Evolutionary conservation across 2,329 filamentous ascomycete genomes (phyloP).

Genomic region (Corynespora cassiicola): DNA sequence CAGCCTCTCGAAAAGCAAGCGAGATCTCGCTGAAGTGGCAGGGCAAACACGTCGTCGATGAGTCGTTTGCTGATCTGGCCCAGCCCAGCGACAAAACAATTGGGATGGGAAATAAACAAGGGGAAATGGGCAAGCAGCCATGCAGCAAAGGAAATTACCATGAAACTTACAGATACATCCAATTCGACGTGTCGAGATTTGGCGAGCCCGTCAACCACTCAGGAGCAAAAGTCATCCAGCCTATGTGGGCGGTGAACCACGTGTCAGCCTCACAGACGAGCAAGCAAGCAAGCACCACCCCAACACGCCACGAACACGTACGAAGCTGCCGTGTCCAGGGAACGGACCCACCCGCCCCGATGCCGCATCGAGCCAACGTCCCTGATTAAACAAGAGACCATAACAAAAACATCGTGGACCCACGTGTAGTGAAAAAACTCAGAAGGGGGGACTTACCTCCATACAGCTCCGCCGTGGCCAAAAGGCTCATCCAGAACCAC

Average conservation of each 20-base stretch:
- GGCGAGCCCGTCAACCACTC: constrained; percentile 68
- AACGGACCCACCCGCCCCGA: constrained; percentile 25
- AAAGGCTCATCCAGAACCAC: constrained; percentile 62
- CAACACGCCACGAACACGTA: constrained; percentile 23
- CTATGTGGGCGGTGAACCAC: constrained; percentile 44
- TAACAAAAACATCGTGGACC: no score
- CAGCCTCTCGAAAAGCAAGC: no score
- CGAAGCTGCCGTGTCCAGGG: no score
- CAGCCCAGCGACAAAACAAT: no score
- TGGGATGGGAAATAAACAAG: neutral
- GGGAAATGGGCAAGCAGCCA: neutral
- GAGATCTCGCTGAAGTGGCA: no score
- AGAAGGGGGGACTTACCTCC: constrained; percentile 52
- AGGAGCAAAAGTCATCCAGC: constrained; percentile 70
- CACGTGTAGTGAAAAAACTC: constrained; percentile 6
- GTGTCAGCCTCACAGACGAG: constrained; percentile 42
- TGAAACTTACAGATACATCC: constrained; percentile 61
- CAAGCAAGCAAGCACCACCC: constrained; percentile 20
- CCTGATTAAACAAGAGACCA: no score
- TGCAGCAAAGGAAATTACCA: constrained; percentile 2
- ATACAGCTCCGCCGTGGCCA: constrained; percentile 70
- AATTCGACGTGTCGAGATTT: constrained; percentile 65
- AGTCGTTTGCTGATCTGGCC: no score
- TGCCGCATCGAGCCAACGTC: no score
- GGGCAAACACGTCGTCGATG: no score